Conservation (phyloP, 2,329 filamentous ascomycete species). For the Verticillium nubilum region DNA sequence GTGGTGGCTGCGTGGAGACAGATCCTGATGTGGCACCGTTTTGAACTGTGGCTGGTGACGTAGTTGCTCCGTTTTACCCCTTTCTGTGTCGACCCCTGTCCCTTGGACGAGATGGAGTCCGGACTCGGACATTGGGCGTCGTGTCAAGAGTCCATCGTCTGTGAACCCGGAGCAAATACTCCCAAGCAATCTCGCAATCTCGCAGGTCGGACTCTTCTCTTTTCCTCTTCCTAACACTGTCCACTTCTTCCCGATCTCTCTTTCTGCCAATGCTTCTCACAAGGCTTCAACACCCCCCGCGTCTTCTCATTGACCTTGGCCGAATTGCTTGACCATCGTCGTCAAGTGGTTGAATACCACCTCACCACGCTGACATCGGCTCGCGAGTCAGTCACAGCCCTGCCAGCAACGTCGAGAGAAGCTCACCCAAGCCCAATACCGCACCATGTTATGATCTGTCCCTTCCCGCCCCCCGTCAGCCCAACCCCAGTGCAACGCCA, state of each 20-base stretch:
- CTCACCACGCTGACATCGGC: neutral
- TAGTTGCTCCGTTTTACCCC: neutral
- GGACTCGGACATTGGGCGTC: no score
- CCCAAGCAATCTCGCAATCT: neutral
- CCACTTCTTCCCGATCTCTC: neutral
- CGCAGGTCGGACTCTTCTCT: neutral
- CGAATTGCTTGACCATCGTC: neutral
- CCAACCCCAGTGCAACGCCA: neutral
- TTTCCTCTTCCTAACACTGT: neutral
- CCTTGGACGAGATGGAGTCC: neutral
- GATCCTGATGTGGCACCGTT: neutral
- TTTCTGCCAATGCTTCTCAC: no score
- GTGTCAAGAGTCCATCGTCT: no score
- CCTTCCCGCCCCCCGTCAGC: neutral
- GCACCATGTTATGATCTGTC: neutral
- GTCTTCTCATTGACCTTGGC: neutral
- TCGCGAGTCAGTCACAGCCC: neutral
- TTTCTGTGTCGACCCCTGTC: neutral
- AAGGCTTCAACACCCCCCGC: no score
- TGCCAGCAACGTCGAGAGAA: neutral
- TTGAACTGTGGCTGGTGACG: neutral
- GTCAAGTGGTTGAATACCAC: neutral
- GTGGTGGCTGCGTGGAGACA: neutral
- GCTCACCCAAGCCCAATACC: neutral
- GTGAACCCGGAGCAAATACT: neutral